Conservation (phyloP, 768 basidiomycete genomes). For the Kwoniella europaea region DNA sequence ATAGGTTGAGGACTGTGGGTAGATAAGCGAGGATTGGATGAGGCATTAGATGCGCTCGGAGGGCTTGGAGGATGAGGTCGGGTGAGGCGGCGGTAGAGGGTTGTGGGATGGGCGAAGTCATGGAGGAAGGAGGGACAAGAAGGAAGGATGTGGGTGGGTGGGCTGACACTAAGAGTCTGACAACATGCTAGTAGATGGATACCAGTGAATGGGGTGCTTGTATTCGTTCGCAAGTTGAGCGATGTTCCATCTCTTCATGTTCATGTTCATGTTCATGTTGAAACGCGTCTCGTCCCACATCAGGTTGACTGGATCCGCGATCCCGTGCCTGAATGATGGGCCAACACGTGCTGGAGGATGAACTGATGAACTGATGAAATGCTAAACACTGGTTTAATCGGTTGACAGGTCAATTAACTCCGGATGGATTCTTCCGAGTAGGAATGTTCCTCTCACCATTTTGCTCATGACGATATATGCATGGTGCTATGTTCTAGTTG, state of each 20-base stretch:
- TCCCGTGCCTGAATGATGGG: neutral
- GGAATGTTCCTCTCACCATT: no score
- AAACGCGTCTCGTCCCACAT: neutral
- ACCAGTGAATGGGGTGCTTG: neutral
- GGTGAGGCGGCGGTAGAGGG: neutral
- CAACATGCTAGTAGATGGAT: neutral
- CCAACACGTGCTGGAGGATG: neutral
- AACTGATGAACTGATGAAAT: neutral
- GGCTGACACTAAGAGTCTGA: neutral
- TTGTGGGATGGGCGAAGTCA: neutral
- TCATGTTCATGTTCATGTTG: slow-evolving; percentile 3
- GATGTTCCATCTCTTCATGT: neutral
- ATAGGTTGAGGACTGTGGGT: slow-evolving; percentile 26
- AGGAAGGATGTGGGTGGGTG: neutral
- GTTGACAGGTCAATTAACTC: neutral
- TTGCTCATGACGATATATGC: no score
- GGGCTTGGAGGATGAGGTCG: slow-evolving; percentile 22
- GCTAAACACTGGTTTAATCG: neutral
- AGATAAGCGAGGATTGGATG: slow-evolving; percentile 13
- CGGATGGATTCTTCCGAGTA: neutral
- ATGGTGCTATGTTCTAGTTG: no score
- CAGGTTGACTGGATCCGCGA: neutral
- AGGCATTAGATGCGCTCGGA: slow-evolving; percentile 25
- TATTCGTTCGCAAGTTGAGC: neutral
- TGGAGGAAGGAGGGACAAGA: neutral